Conservation (phyloP, 2,329 filamentous ascomycete species). For the Aspergillus fumigatus region DNA sequence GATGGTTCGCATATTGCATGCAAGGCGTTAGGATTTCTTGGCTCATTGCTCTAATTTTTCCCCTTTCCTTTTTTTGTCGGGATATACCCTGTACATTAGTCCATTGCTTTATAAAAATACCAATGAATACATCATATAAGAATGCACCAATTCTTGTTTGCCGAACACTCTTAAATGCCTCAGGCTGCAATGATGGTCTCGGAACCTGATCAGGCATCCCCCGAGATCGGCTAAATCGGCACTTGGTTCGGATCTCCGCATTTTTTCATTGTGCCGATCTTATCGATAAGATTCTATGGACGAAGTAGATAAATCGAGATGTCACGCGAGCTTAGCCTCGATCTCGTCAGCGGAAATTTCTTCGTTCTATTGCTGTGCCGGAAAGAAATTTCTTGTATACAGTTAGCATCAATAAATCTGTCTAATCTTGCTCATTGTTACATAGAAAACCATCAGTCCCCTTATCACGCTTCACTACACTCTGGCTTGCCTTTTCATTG, state of each 20-base stretch:
- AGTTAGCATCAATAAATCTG: background rate
- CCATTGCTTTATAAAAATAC: background rate
- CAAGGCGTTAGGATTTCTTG: constrained; percentile 4
- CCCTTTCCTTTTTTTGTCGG: background rate
- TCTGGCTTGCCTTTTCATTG: background rate
- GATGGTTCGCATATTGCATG: constrained; percentile 9
- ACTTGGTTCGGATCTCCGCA: background rate
- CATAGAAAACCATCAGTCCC: background rate
- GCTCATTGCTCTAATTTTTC: background rate
- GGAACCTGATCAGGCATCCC: background rate
- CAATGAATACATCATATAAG: background rate
- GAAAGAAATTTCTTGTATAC: background rate
- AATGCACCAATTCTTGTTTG: background rate
- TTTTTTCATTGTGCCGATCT: background rate
- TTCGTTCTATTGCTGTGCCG: background rate
- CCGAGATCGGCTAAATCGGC: background rate
- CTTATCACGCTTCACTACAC: background rate
- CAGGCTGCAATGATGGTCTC: background rate
- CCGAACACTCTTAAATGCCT: background rate
- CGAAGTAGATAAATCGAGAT: background rate
- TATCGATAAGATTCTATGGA: background rate
- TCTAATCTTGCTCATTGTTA: background rate
- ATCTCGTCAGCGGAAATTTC: background rate
- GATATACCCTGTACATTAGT: background rate
- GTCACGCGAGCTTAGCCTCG: background rate